phyloP scores from a whole-genome alignment of 2,329 filamentous ascomycete species.

The Periconia sp. region DNA sequence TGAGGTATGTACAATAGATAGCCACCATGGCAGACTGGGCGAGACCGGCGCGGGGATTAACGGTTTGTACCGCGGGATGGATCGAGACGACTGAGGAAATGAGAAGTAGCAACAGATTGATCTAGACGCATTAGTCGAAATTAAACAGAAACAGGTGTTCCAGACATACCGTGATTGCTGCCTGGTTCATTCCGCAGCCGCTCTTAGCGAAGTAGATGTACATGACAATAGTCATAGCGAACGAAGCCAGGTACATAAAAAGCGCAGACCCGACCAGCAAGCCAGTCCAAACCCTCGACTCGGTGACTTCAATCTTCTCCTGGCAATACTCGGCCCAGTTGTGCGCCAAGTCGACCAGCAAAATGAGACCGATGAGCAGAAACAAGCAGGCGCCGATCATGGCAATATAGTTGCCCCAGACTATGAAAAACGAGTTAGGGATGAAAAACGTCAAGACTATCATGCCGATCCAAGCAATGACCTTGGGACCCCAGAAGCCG shows the following conservation, averaged over 20 bases:
- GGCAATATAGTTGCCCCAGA: conserved; percentile 94
- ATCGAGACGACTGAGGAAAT: conserved; percentile 82
- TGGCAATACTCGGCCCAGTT: conserved; percentile 97
- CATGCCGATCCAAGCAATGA: conserved; percentile 83
- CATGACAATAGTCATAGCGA: conserved; percentile 95
- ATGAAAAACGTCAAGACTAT: conserved; percentile 94
- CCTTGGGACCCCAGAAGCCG: conserved; percentile 98
- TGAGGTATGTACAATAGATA: conserved; percentile 97
- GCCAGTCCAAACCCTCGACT: conserved; percentile 81
- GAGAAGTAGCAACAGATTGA: conserved; percentile 85
- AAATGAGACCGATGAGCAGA: conserved; percentile 85
- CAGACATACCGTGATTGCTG: conserved; percentile 73
- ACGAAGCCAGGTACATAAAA: conserved; percentile 86
- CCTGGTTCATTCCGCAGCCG: conserved; percentile 93
- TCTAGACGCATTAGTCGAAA: conserved; percentile 33
- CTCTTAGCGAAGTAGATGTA: conserved; percentile 90
- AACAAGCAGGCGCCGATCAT: conserved; percentile 89
- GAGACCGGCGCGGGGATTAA: conserved; percentile 88
- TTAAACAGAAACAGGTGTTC: background rate
- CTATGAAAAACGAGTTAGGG: conserved; percentile 89
- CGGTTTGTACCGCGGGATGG: conserved; percentile 85
- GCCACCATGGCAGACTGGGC: conserved; percentile 98
- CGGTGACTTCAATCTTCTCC: conserved; percentile 85
- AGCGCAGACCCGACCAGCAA: conserved; percentile 90
- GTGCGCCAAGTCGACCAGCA: conserved; percentile 93